A percentile compares a stretch with the other conserved stretches of the same genome.
Conservation (phyloP, 2,329 filamentous ascomycete species). For the Trichoderma pleuroti region DNA sequence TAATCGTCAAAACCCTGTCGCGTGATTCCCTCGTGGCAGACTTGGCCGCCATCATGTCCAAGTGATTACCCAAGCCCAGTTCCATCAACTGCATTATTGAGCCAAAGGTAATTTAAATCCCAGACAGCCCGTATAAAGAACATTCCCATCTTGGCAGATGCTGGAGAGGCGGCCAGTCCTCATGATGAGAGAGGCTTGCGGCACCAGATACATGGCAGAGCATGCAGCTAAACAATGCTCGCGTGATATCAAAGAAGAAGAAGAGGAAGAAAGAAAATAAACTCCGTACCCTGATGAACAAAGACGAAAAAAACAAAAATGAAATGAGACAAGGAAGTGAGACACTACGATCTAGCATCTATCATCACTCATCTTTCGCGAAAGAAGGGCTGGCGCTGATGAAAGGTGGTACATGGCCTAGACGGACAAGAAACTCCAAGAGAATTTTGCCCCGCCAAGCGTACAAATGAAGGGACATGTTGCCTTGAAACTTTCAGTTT, state of each 20-base stretch:
- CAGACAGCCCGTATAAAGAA: not conserved
- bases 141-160: not conserved
- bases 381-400: not conserved
- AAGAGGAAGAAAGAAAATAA: not conserved
- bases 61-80: not conserved
- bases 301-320: not conserved
- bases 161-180: not conserved
- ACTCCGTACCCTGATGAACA: not conserved
- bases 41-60: not conserved
- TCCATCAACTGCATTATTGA: not conserved
- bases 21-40: not conserved
- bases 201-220: not conserved
- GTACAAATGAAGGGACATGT: not conserved
- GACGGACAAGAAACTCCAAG: not conserved
- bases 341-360: conserved; percentile 7
- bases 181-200: not conserved
- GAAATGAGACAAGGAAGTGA: not conserved
- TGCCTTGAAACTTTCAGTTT: not conserved
- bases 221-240: not conserved
- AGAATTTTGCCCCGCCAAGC: not conserved
- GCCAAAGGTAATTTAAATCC: not conserved
- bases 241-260: not conserved
- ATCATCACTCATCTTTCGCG: not conserved
- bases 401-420: not conserved
- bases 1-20: not conserved